Evolutionary conservation across 148 eudicot genomes (phyloP).

Genomic region (Rhododendron henanense): DNA sequence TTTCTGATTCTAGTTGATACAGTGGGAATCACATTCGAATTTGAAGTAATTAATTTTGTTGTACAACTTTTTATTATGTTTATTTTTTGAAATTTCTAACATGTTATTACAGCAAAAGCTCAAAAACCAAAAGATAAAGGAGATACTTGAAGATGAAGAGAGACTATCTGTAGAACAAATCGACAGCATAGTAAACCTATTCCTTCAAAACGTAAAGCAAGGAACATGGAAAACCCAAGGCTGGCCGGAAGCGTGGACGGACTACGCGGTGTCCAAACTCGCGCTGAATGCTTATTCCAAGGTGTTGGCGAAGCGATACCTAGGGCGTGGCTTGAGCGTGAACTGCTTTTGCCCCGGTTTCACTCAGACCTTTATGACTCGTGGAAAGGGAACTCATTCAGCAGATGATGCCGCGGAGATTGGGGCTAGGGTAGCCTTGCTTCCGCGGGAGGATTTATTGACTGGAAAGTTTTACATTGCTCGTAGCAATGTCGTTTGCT

Average conservation of each 20-base stretch:
- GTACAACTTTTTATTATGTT: background rate
- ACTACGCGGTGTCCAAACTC: conserved; percentile 79
- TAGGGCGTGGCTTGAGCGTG: conserved; percentile 41
- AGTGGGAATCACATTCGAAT: background rate
- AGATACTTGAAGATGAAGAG: conserved; percentile 56
- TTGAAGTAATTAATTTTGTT: background rate
- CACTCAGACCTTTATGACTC: conserved; percentile 84
- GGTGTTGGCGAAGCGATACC: conserved; percentile 52
- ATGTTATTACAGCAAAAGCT: conserved; percentile 44
- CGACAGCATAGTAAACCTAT: conserved; percentile 37
- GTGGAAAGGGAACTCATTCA: conserved; percentile 65
- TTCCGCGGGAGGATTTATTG: conserved; percentile 43
- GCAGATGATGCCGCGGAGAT: conserved; percentile 58
- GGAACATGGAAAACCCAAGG: conserved; percentile 67
- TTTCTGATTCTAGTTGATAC: background rate
- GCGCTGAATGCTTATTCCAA: conserved; percentile 77
- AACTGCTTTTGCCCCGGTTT: conserved; percentile 91
- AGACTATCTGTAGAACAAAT: conserved; percentile 44
- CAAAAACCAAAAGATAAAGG: conserved; percentile 35
- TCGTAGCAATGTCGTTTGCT: conserved; percentile 24
- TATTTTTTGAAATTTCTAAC: too few relatives aligned
- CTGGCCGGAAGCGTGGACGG: conserved; percentile 92
- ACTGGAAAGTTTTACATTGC: conserved; percentile 65
- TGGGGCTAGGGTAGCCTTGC: conserved; percentile 49
- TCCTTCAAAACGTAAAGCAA: conserved; percentile 48